Base-by-base conservation (phyloP, 768 basidiomycete genomes). In the Tulasnella calospora region DNA sequence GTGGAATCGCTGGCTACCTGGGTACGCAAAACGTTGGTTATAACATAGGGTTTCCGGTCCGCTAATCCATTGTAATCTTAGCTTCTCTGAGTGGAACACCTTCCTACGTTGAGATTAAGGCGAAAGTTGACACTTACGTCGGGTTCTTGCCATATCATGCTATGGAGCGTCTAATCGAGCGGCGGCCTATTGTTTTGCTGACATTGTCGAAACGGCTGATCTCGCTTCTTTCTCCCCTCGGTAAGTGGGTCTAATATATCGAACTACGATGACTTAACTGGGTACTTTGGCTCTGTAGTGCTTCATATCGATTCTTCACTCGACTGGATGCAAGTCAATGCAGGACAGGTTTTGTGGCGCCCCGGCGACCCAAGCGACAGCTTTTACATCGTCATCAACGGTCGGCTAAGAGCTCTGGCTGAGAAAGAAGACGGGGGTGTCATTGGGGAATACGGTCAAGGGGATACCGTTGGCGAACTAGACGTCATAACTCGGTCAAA, bases 111-210 rank as follows among this genome's bases (percentile, higher is more conserved):
- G 95, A 97, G 83, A 98, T 99, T 83, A 92, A 88, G 80, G 96
- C 98, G 6, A 99, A 98, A 86, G 99, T 96, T 0, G 97, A 99
- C 83, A 93, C 92, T n/a, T 99, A 97, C 82, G 98, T 99, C 80
- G 98, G 98, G 0, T 97, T 97, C 84, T 84, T 99, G 38, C 94
- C 98, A 0, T 90, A 93, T 3, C 89, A 92, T 82, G 92, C 97
- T 8, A 86, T 99, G 77, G 95, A 99, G 82, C 88, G 93, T 33
- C 87, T 99, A 76, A 88, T 99, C 57, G 98, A 99, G 84, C 92
- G 96, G 81, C 89, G 94, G 71, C 98, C 98, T 1, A 99, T 99
- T 75, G 98, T 99, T 2, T 88, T 99, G 15, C 86, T 99, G 19
- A 99, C 98, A 0, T 87, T 99, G 35, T 95, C 97, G 0, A 99